Evolutionary conservation across 2,329 filamentous ascomycete species (phyloP), one percentile per base, ranked within the genome.

Genomic region (Neonectria magnoliae): DNA sequence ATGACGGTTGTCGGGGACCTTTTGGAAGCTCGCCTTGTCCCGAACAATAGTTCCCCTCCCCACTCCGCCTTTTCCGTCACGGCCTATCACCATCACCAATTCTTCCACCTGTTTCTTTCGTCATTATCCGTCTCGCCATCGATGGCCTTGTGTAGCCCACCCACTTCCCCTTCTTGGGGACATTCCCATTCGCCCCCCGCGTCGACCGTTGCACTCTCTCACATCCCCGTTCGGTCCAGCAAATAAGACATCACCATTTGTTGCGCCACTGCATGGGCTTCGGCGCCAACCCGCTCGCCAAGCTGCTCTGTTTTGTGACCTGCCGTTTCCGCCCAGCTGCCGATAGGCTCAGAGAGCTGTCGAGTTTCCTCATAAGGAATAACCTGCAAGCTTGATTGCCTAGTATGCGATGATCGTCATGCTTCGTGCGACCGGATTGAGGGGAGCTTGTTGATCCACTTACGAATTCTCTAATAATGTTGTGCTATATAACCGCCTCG

Each of bases 21-120:
- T 48, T 29, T 60, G 50, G 18, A 22, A 16, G 18, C 29, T 44
- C 38, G 9, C 68, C 66, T 58, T 42, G 11, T 44, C 22, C 29
- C 47, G 48, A 58, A 69, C 69, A 70, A 68, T 69, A 71, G 66
- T 71, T 71, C 69, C 60, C 60, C 59, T 45, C 68, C 36, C 69
- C 68, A 70, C 60, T 57, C 48, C 48, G 48, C 48, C 48, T 33
- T 33, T 20, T 25, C 25, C 18, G 18, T 25, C 33, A n/a, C 10
- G 55, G 27, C 66, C 69, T 67, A 73, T 71, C 69, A 63, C 31
- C 16, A 45, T 38, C 38, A 31, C 36, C 29, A 50, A 56, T 44
- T 38, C 47, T 36, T 53, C 25, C 20, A 38, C 25, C 38, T 48
- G 57, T n/a, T 41, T 53, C 62, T 59, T 62, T 60, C 56, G 63